Evolutionary conservation across 441 rosid species (phyloP).

Genomic region (Populus hybrid): DNA sequence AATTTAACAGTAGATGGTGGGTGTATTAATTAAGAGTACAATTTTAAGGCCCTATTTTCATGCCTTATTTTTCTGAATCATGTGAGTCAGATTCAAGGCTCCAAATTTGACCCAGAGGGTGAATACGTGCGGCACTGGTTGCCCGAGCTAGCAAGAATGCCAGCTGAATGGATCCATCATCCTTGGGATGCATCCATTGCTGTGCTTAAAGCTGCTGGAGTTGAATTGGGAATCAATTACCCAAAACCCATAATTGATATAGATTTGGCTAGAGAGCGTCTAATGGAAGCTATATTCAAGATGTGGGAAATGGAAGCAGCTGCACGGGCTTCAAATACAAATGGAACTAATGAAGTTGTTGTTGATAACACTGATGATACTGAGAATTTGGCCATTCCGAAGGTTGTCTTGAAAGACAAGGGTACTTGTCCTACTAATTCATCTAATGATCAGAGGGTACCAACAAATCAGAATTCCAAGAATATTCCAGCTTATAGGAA

Average conservation of each 20-base stretch:
- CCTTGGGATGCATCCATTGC: conserved; percentile 77
- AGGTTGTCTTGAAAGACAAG: conserved; percentile 37
- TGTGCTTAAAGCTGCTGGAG: conserved; percentile 70
- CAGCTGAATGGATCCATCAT: conserved; percentile 90
- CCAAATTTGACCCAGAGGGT: conserved; percentile 74
- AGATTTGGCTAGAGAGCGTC: conserved; percentile 63
- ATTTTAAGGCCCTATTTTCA: background rate
- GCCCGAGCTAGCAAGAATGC: conserved; percentile 87
- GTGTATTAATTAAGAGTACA: background rate
- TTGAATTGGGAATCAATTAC: conserved; percentile 78
- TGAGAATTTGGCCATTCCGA: conserved; percentile 33
- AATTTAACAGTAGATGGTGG: background rate
- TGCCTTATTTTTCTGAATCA: conserved; percentile 14
- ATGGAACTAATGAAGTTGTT: conserved; percentile 50
- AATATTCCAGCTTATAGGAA: conserved; percentile 38
- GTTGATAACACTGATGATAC: conserved; percentile 55
- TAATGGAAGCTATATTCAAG: conserved; percentile 68
- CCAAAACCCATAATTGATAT: conserved; percentile 69
- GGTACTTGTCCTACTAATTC: conserved; percentile 45
- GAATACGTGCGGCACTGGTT: conserved; percentile 89
- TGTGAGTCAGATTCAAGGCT: conserved; percentile 70
- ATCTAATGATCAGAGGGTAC: conserved; percentile 80
- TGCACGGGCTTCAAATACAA: conserved; percentile 35
- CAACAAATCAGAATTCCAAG: conserved; percentile 36
- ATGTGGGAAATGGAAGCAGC: conserved; percentile 73